Base-by-base conservation (phyloP, 2,329 filamentous ascomycete genomes). In the Achaetomium macrosporum region DNA sequence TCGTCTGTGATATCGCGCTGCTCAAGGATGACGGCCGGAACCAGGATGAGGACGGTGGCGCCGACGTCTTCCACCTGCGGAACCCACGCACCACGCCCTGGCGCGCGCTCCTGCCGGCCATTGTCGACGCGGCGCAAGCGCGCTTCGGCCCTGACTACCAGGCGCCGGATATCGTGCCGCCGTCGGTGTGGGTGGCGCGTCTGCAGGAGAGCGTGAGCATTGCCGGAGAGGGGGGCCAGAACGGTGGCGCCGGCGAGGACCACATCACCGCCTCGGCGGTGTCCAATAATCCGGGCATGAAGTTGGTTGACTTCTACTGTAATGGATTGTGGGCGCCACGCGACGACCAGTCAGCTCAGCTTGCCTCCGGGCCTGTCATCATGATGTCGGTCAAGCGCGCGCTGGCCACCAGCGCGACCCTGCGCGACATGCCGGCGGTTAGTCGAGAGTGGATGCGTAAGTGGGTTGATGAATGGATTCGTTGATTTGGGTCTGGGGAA, bases 371-470 rank as follows among this genome's bases (percentile, higher is more conserved):
- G 42, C 8, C 42, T 19, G 16, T 16, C 35, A 8, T n/a, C 11
- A n/a, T 30, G 12, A 35, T 50, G 40, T 20, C 40, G 40, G 29
- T 50, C 30, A 20, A 37, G 29, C 17, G 19, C 12, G 47, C 40
- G 11, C 40, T 50, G 12, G 47, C 30, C 7, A 30, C 47, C 17
- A 50, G 40, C 25, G 19, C 40, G 17, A 29, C 47, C 29, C 45
- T 47, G 19, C 35, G 41, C 13, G 19, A 43, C 19, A 36, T 43
- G 29, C 40, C 29, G 5, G 15, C 47, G 7, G 47, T 50, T 16
- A 19, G 30, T 25, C 36, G 2, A 5, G 47, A 37, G 9, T 50
- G 40, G 47, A 50, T 50, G 47, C 39, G 47, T 12, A 50, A 50
- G 30, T 50, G 47, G 42, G 37, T 41, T 30, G 42, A 40, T 30